A percentile compares a stretch with the other conserved stretches of the same genome.
These are phyloP conservation scores for Stagonosporopsis chrysanthemi DNA, from an alignment of 2,329 filamentous ascomycete genomes.

Conservation along the genomic window DNA sequence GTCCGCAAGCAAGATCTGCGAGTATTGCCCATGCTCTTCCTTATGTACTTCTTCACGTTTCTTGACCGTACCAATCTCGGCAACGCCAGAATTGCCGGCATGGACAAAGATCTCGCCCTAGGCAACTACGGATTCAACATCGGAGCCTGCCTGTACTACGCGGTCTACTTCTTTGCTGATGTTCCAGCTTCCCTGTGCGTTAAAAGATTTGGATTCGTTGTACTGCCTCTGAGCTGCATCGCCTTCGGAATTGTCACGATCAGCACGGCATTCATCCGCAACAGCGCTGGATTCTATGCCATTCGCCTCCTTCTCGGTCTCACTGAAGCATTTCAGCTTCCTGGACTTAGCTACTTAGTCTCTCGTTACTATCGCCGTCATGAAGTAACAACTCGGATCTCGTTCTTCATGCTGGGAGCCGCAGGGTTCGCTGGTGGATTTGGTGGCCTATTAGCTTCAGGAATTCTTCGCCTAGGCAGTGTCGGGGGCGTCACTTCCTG, in stretches of 20 bases:
- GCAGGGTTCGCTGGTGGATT: slow-evolving; percentile 1
- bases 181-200: not conserved
- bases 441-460: not conserved
- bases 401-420: slow-evolving; percentile 1
- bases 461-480: not conserved
- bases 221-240: slow-evolving; percentile 2
- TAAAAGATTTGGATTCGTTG: not conserved
- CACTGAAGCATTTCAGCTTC: not conserved
- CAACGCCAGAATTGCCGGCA: slow-evolving; percentile 1
- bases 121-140: slow-evolving; percentile 2
- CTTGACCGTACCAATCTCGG: slow-evolving; percentile 3
- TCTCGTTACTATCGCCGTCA: slow-evolving; percentile 1
- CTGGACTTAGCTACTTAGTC: not conserved
- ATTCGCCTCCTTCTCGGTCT: not conserved
- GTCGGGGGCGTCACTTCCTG: not conserved
- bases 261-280: not conserved
- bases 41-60: slow-evolving; percentile 8
- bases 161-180: not conserved
- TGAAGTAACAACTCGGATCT: not conserved
- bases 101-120: slow-evolving; percentile 3
- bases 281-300: not conserved
- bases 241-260: not conserved
- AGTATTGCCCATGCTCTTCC: not conserved
- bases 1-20: slow-evolving; percentile 1
- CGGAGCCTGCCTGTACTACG: slow-evolving; percentile 1